phyloP scores from a whole-genome alignment of 352 stramenopile genomes.

The Hyaloperonospora arabidopsidis region DNA sequence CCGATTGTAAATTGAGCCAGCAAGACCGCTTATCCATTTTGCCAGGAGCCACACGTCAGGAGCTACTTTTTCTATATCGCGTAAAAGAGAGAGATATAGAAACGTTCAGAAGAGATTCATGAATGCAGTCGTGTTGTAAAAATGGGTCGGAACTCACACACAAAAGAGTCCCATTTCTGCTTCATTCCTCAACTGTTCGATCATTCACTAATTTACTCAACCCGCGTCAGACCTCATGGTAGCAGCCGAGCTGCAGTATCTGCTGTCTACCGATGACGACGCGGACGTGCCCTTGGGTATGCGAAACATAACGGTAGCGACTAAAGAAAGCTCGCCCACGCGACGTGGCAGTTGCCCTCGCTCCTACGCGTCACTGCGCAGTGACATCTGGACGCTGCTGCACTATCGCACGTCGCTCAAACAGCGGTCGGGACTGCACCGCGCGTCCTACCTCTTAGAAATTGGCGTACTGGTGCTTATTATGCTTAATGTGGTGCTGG shows the following conservation, averaged over 20 bases:
- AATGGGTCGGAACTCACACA: too few relatives aligned
- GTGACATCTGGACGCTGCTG: constrained; percentile 68
- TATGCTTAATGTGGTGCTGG: constrained; percentile 66
- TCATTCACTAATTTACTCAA: too few relatives aligned
- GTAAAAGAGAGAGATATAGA: too few relatives aligned
- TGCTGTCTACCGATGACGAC: constrained; percentile 18
- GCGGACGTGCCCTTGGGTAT: constrained; percentile 13
- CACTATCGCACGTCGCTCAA: constrained; percentile 62
- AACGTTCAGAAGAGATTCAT: too few relatives aligned
- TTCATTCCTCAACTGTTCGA: too few relatives aligned
- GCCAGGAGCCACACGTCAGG: too few relatives aligned
- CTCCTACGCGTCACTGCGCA: constrained; percentile 27
- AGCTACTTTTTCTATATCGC: too few relatives aligned
- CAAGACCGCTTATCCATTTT: too few relatives aligned
- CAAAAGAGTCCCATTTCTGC: too few relatives aligned
- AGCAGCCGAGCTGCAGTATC: constrained; percentile 7
- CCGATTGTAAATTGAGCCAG: too few relatives aligned
- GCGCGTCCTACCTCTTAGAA: constrained; percentile 62
- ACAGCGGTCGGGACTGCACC: constrained; percentile 49
- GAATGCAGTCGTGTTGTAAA: too few relatives aligned
- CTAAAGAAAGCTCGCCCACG: not conserved
- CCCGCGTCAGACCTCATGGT: too few relatives aligned
- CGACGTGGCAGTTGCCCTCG: not conserved
- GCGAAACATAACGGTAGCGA: not conserved
- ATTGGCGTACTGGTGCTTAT: constrained; percentile 65